Base-by-base conservation (phyloP, 2,329 filamentous ascomycete genomes). In the Rhynchosporium graminicola region DNA sequence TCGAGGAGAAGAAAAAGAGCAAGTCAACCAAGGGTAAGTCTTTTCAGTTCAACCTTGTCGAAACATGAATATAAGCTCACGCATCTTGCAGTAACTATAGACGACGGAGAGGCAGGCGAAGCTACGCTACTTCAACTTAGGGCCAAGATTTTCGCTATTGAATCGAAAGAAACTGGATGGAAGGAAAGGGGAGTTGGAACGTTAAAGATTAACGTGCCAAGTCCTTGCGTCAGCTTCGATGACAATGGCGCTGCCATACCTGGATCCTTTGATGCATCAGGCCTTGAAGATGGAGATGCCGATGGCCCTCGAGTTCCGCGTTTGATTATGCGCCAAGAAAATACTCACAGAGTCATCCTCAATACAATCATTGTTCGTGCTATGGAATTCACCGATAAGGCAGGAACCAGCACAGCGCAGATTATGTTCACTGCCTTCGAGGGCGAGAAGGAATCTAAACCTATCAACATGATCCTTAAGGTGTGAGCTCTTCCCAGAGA, bases 321-420 rank as follows among this genome's bases (percentile, higher is more conserved):
- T 47, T 84, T 98, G 68, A 84, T 98, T 65, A 92, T 97, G 87
- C 88, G 94, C 20, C 92, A 96, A 68, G 93, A 97, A 72, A 92
- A 92, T 64, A 95, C 91, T 0, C 87, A 93, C 71, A 86, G 92
- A 28, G 87, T 98, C 59, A 87, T 97, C 65, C 80, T 98, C 57
- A 98, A 98, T 77, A 91, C 90, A 0, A 86, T 87, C 0, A 82
- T 98, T 63, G 84, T 92, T 63, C 88, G 90, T 62, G 85, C 87
- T 4, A 90, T 96, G 83, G 86, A 86, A 50, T 91, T 96, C 72
- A 88, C 92, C 64, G 86, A 92, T 57, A 89, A 89, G 70, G 87
- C 91, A 36, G 86, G 84, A 47, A 83, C 65, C 29, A 67, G 62
- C 40, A 62, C 68, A n/a, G 67, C 70, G 38, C 89, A 65, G 91